Conservation (phyloP, 768 basidiomycete species). For the Podaxis mareebaensis region DNA sequence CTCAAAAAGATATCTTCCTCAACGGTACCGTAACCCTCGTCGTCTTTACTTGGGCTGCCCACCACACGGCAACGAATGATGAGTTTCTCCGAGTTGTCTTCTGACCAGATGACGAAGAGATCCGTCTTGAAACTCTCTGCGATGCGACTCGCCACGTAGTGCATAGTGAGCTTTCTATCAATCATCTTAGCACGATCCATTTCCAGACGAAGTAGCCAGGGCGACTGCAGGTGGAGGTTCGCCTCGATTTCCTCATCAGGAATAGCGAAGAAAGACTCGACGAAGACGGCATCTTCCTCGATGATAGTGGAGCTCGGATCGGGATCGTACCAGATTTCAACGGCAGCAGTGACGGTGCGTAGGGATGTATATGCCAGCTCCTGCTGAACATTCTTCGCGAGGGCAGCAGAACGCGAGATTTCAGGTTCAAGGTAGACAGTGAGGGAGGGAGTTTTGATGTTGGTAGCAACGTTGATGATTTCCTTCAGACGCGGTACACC, state of each 20-base stretch:
- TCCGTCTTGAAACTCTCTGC: constrained; percentile 95
- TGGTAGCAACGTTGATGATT: constrained; percentile 98
- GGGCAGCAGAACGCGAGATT: constrained; percentile 55
- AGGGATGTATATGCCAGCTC: constrained; percentile 93
- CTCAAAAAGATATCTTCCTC: constrained; percentile 97
- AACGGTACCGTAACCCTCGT: constrained; percentile 68
- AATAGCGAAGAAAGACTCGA: constrained; percentile 99
- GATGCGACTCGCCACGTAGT: constrained; percentile 90
- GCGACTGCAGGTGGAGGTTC: constrained; percentile 89
- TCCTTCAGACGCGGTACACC: constrained; percentile 99
- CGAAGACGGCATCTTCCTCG: constrained; percentile 93
- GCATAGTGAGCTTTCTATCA: constrained; percentile 94
- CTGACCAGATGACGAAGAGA: constrained; percentile 97
- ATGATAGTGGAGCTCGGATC: constrained; percentile 90
- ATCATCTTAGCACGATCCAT: constrained; percentile 98
- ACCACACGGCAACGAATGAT: constrained; percentile 95
- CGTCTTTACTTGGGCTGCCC: constrained; percentile 82
- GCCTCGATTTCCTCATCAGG: constrained; percentile 95
- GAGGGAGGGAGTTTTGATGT: constrained; percentile 98
- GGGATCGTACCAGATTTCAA: constrained; percentile 98
- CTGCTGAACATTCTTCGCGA: constrained; percentile 89
- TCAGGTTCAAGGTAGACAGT: constrained; percentile 83
- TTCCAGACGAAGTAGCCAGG: constrained; percentile 96
- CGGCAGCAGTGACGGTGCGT: constrained; percentile 90
- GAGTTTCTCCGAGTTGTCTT: constrained; percentile 97